A percentile compares a stretch with the other conserved stretches of the same genome.
Conservation (phyloP, 305 asterid species). For the Ruellia speciosa region DNA sequence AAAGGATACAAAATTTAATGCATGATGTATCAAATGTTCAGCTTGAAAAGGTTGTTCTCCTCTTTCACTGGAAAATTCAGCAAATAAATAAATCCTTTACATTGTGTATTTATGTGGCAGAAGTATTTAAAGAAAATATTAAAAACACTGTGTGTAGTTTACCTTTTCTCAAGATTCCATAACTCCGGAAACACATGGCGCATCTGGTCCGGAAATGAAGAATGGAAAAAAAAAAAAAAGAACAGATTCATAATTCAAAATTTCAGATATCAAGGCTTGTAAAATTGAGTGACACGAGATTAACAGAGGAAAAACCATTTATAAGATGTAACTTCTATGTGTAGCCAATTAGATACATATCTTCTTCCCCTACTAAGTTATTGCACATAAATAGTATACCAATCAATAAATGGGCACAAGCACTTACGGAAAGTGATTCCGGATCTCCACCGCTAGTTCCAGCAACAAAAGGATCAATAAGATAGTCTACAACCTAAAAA, state of each 20-base stretch:
- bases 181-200: slow-evolving; percentile 80
- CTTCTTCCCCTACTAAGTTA: neutral
- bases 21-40: slow-evolving; percentile 11
- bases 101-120: too few relatives aligned
- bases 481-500: slow-evolving; percentile 80
- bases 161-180: slow-evolving; percentile 83
- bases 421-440: slow-evolving; percentile 80
- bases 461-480: slow-evolving; percentile 86
- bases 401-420: slow-evolving; percentile 15
- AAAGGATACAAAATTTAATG: neutral
- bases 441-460: slow-evolving; percentile 93
- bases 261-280: slow-evolving; percentile 19
- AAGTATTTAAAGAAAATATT: too few relatives aligned
- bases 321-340: slow-evolving; percentile 6
- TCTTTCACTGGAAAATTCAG: neutral
- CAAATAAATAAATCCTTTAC: too few relatives aligned
- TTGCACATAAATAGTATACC: slow-evolving; percentile 5
- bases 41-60: neutral
- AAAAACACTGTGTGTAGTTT: slow-evolving; percentile 8
- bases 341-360: slow-evolving; percentile 8
- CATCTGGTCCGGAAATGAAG: slow-evolving; percentile 44
- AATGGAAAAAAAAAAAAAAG: slow-evolving; percentile 19
- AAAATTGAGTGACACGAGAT: slow-evolving; percentile 5
- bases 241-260: slow-evolving; percentile 18
- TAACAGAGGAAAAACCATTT: neutral